Evolutionary conservation across 441 rosid species (phyloP), one percentile per base, ranked within the genome.

Genomic region (Corymbia calophylla): DNA sequence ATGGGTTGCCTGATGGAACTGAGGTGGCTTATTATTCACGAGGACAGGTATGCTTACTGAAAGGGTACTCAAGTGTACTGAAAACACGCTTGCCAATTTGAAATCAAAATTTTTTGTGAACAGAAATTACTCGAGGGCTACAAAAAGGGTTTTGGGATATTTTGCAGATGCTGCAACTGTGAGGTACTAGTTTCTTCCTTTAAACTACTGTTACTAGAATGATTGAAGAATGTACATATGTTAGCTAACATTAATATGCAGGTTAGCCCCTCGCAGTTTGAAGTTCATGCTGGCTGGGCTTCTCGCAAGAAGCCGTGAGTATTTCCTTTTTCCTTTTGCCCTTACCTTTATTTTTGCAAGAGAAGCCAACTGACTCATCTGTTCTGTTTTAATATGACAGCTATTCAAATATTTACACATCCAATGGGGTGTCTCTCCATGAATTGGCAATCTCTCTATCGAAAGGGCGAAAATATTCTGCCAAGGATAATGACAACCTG

Each of bases 261-360:
- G 99, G 99, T 98, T 92, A 98, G 99, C 94, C 97, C 99, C 90
- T 97, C 99, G 87, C 95, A 94, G 53, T 98, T 98, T 89, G 99
- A 98, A 94, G 98, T 96, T 94, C 99, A 98, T 94, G 99, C 99
- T 91, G 99, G 99, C 92, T 98, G 99, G 98, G 96, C 98, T 89
- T 94, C 99, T 92, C 97, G 99, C 92, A 95, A 94, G 92, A 98
- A 97, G 94, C 98, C 97, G 99, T 97, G 93, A 93, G 97, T 93
- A 88, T 68, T 77, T 91, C 80, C 35, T 68, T 82, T 91, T 31
- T 84, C 85, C 58, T 68, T 66, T 88, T 44, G 49, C 49, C 68
- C 47, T 51, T 49, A 51, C 58, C 53, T 49, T 68, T n/a, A 53
- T 58, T 60, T 88, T 66, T 68, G 84, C 58, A 39, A 54, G 62